Percentiles rank a stretch among this genome's conserved stretches.
Conservation (phyloP, 1,284 basidiomycete genomes). For the Papiliotrema flavescens region DNA sequence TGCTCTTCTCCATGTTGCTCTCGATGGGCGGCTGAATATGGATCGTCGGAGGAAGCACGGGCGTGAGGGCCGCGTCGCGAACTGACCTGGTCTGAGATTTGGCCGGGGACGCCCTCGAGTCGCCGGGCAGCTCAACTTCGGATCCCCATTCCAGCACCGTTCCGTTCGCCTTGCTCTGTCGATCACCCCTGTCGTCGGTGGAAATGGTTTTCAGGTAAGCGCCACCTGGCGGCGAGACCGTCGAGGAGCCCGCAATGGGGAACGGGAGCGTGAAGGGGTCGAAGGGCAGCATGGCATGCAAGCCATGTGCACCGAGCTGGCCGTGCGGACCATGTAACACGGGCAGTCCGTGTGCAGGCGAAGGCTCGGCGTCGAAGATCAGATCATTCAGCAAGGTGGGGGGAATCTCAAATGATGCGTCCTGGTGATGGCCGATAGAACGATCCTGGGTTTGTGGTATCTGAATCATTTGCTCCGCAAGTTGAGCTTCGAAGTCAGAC, state of each 20-base stretch:
- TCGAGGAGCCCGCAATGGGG: background rate
- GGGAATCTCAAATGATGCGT: slow-evolving; percentile 14
- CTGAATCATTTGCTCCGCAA: slow-evolving; percentile 18
- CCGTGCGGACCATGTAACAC: slow-evolving; percentile 5
- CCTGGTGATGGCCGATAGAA: background rate
- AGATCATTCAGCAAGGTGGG: slow-evolving; percentile 29
- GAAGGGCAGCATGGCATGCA: background rate
- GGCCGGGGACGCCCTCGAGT: slow-evolving; percentile 18
- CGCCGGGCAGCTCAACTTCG: slow-evolving; percentile 36
- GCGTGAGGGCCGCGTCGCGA: no score
- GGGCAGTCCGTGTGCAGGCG: slow-evolving; percentile 2
- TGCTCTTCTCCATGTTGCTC: slow-evolving; percentile 18
- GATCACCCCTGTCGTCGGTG: background rate
- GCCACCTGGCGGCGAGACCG: background rate
- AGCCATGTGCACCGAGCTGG: background rate
- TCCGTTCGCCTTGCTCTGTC: background rate
- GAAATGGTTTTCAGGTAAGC: slow-evolving; percentile 7
- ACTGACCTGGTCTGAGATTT: background rate
- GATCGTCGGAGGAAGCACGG: slow-evolving; percentile 25
- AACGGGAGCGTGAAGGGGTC: background rate
- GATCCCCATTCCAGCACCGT: slow-evolving; percentile 34
- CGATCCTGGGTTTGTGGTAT: background rate
- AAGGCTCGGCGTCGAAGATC: slow-evolving; percentile 21
- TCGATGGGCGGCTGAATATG: slow-evolving; percentile 41
- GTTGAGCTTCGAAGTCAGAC: slow-evolving; percentile 25